Base-by-base conservation (phyloP, 78 protist genomes). In the Guillardia theta region DNA sequence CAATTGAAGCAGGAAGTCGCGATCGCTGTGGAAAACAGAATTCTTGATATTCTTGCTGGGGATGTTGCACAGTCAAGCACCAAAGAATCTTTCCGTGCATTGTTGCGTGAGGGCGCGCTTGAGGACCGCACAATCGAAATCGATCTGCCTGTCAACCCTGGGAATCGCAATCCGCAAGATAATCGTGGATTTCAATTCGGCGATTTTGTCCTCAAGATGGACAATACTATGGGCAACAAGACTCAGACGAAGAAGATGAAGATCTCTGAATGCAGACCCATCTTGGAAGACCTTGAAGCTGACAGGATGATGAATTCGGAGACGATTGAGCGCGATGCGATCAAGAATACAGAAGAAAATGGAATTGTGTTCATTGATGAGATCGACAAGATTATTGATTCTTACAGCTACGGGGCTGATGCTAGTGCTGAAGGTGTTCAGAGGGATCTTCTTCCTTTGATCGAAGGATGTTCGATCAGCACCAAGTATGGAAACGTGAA, bases 341-440 rank as follows among this genome's bases (percentile, higher is more conserved):
- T 97, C 76, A 95, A 94, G 78, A 78, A 80, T 39, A 97, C 96
- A 6, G 98, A 97, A 77, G 97, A 98, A 80, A 97, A 97, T 80
- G 99, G 98, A 64, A 97, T 98, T 50, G 98, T 98, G 12, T 97
- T 98, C 83, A 95, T 98, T 12, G 99, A 98, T 95, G 99, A 98
- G 92, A 97, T 98, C 64, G 99, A 98, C 93, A 98, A 98, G 96
- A 97, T 98, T 95, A 33, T 80, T 6, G 90, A 80, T 30, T 46
- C 45, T 5, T 8, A 44, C 48, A 80, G 9, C 48, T 44, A 80
- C 53, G 90, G 90, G 33, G 90, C 90, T 8, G 90, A 80, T 44
- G 90, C 90, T 19, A 80, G 90, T 33, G 90, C 90, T 1, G 99
- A 97, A 88, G 99, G 99, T 43, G 99, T 98, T n/a, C 99, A 98